Evolutionary conservation across 106 monocot species (phyloP), one percentile per base, ranked within the genome.

Genomic region (Dioscorea dumetorum): DNA sequence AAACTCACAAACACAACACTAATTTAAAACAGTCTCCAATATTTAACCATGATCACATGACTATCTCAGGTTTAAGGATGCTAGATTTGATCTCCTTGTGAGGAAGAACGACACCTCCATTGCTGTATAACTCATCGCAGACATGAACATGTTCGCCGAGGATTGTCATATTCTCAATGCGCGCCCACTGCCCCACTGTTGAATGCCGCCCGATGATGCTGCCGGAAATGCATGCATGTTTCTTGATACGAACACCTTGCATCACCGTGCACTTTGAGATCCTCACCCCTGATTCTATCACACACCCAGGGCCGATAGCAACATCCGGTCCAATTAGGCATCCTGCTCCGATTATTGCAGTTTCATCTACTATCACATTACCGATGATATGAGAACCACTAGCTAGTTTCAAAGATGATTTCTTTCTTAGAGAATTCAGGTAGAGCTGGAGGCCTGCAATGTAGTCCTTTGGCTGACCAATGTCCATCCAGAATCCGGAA

Each of bases 81-180:
- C 67, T 85, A 5, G 85, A 83, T 58, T 93, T 93, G 78, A 93
- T 93, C 85, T 93, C 88, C 79, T 93, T 93, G 76, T 93, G 93
- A 0, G 93, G 93, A 15, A 93, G 83, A 54, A 93, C 93, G 7
- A 93, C 83, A 14, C 88, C 93, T n/a, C 93, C 93, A 51, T 93
- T 93, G 72, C 85, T 88, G 74, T 88, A 93, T 11, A 93, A 48
- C 74, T 88, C 88, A 50, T 93, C 93, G 12, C 85, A 79, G 11
- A 88, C 83, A 70, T 93, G 93, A 23, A 88, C 93, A 57, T 93
- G 88, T 69, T 93, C 93, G 2, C 88, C 93, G 4, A 93, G 76
- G 16, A 93, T 86, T 20, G 93, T 86, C 93, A 93, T 88, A 69
- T 88, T 93, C 76, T 93, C 88, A 0, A 93, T 66, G 33, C 88